Conservation (phyloP, 2,329 filamentous ascomycete genomes). For the Boeremia lycopersici region DNA sequence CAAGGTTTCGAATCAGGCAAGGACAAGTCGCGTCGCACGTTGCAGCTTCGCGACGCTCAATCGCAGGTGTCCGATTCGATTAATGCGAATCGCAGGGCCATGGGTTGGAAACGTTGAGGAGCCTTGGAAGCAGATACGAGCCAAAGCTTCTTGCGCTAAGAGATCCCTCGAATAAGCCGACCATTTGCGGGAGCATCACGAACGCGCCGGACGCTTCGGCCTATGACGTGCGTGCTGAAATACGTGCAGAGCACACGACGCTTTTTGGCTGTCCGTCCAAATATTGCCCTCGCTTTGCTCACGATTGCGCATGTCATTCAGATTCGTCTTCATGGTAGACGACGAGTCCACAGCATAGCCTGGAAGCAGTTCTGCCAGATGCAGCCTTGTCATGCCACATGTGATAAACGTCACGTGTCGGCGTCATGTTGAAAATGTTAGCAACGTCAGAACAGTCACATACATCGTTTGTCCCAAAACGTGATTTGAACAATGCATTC, state of each 20-base stretch:
- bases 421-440: background rate
- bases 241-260: background rate
- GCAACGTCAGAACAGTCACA: background rate
- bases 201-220: conserved; percentile 2
- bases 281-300: no score
- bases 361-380: background rate
- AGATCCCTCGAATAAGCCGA: conserved; percentile 15
- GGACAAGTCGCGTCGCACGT: conserved; percentile 19
- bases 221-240: conserved; percentile 9
- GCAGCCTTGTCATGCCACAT: background rate
- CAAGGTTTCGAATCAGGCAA: conserved; percentile 25
- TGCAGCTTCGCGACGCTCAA: conserved; percentile 13
- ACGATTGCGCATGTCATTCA: no score
- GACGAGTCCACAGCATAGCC: no score
- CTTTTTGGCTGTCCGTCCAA: no score
- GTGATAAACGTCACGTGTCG: background rate
- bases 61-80: conserved; percentile 15
- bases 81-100: conserved; percentile 13
- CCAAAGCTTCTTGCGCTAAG: conserved; percentile 19
- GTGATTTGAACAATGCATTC: conserved; percentile 31
- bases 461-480: background rate
- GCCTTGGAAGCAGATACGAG: conserved; percentile 14
- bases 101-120: conserved; percentile 13
- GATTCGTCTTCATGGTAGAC: no score
- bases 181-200: conserved; percentile 14